Evolutionary conservation across 2,329 filamentous ascomycete species (phyloP).

Genomic region (Neofusicoccum laricinum): DNA sequence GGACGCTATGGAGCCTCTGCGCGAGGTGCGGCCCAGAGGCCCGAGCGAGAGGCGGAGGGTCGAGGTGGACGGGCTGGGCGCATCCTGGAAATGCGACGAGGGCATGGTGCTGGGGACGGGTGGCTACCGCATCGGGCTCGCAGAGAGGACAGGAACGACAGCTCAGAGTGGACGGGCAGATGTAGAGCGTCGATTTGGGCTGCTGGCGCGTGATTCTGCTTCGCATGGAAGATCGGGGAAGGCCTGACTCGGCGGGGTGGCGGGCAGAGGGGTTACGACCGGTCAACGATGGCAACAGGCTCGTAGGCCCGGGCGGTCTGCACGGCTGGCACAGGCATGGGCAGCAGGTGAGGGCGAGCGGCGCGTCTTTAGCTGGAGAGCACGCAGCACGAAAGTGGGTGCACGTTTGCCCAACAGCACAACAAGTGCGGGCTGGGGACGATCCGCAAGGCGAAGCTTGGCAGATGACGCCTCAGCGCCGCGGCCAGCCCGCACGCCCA

Average conservation of each 20-base stretch:
- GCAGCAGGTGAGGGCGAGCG: not conserved
- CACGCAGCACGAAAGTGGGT: constrained; percentile 9
- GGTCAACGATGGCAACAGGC: not conserved
- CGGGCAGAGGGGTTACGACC: not conserved
- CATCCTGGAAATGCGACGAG: constrained; percentile 25
- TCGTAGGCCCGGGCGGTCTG: not conserved
- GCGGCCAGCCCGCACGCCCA: not conserved
- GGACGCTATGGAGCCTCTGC: constrained; percentile 38
- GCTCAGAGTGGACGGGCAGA: not conserved
- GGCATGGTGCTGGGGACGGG: constrained; percentile 9
- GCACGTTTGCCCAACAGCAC: constrained; percentile 3
- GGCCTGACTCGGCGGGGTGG: constrained; percentile 8
- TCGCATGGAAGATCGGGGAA: not conserved
- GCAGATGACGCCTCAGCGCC: constrained; percentile 5
- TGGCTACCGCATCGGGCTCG: constrained; percentile 8
- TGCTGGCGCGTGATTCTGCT: not conserved
- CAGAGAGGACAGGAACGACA: not conserved
- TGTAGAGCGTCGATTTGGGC: not conserved
- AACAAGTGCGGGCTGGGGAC: not conserved
- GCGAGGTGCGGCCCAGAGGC: constrained; percentile 28
- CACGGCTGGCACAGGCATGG: constrained; percentile 7
- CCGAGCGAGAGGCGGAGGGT: constrained; percentile 22
- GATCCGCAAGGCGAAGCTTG: constrained; percentile 3
- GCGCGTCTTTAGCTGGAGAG: not conserved
- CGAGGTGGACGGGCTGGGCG: constrained; percentile 23